Percentiles rank a stretch among this genome's conserved stretches.
phyloP scores from a whole-genome alignment of 2,329 filamentous ascomycete species.

The Verticillium albo-atrum region DNA sequence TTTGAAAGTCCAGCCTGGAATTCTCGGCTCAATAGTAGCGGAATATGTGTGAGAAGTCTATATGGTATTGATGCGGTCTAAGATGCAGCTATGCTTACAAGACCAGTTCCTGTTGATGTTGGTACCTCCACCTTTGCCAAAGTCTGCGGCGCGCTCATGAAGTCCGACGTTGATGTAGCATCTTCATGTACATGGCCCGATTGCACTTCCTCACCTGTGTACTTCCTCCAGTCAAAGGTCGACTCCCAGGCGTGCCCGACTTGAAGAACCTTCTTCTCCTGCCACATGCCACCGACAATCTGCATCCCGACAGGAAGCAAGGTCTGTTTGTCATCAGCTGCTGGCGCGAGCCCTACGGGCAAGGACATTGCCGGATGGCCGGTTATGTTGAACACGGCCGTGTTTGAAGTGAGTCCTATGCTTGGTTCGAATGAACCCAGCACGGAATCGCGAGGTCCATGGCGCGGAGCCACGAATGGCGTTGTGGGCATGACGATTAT shows the following conservation, averaged over 20 bases:
- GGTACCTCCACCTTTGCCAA: background rate
- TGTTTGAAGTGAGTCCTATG: conserved; percentile 52
- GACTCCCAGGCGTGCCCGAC: conserved; percentile 43
- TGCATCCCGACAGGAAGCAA: conserved; percentile 49
- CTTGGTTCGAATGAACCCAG: conserved; percentile 42
- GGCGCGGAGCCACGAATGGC: conserved; percentile 39
- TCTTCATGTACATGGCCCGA: background rate
- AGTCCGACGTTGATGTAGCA: background rate
- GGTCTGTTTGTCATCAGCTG: conserved; percentile 29
- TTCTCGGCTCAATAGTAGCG: no score
- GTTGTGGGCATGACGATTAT: conserved; percentile 44
- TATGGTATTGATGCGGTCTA: background rate
- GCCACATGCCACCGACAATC: conserved; percentile 47
- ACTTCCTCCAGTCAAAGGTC: conserved; percentile 36
- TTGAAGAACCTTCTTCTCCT: conserved; percentile 40
- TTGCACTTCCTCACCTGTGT: background rate
- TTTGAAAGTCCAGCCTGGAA: no score
- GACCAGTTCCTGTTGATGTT: background rate
- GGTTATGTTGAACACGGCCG: conserved; percentile 51
- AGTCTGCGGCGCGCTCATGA: background rate
- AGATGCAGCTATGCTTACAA: background rate
- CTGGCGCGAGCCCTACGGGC: conserved; percentile 41
- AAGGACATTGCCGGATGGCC: conserved; percentile 52
- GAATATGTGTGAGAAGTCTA: background rate
- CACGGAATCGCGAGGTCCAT: conserved; percentile 32